Base-by-base conservation (phyloP, 2,329 filamentous ascomycete species). In the Apiospora aurea region DNA sequence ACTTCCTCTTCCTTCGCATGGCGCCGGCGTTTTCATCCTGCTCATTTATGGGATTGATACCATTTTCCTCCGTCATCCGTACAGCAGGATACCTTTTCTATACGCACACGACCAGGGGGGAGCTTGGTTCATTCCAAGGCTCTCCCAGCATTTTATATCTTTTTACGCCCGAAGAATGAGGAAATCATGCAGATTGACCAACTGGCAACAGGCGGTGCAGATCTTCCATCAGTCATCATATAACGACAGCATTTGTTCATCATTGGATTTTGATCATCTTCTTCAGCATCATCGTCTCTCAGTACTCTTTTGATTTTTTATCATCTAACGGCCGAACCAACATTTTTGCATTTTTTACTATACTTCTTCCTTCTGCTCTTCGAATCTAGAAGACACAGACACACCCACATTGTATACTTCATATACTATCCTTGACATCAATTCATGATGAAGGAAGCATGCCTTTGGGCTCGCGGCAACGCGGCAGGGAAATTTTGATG, bases 1-100 rank as follows among this genome's bases (percentile, higher is more conserved):
- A 74, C 57, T 72, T 76, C 79, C 74, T 75, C 61, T 73, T 75
- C 79, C 74, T 75, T 68, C 82, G 83, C 83, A 85, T 84, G 81
- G 82, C 82, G 73, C 74, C 72, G 78, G 79, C 77, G 79, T 79
- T 78, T 72, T 73, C 47, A 72, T 72, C 72, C 61, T 67, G 70
- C 46, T 41, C 21, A 21, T 53, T 43, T 24, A 41, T 69, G 38
- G 68, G 38, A 76, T 77, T 76, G 76, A 78, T 80, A 76, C 75
- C 74, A 77, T 71, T 76, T 76, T 74, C 71, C 71, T 47, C 44
- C 44, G 66, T 64, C 57, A n/a, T 47, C 44, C 38, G 29, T 47
- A 71, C 66, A 68, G 34, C 29, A 41, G 57, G 57, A 24, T 11
- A 38, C 29, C n/a, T 61, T 61, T 61, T 34, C 51, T 61, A 61